phyloP scores from a whole-genome alignment of 192 early-diverging fungal genomes.

The Coemansia sp. region DNA sequence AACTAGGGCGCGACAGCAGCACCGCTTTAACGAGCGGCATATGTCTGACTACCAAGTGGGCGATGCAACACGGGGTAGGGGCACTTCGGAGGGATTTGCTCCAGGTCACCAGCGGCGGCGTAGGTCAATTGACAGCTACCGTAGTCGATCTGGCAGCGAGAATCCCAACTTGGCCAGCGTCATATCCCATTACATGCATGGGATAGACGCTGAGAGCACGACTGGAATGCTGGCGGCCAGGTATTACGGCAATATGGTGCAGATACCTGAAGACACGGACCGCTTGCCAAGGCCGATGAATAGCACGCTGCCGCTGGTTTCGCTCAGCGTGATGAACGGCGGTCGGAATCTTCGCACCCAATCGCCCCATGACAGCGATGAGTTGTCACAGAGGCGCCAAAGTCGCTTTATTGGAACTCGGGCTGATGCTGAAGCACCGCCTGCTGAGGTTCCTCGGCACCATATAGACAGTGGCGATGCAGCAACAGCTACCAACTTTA shows the following conservation, averaged over 20 bases:
- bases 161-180: slow-evolving; percentile 18
- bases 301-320: slow-evolving; percentile 51
- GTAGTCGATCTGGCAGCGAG: slow-evolving; percentile 10
- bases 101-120: background rate
- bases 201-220: slow-evolving; percentile 24
- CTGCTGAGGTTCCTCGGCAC: background rate
- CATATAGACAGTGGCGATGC: background rate
- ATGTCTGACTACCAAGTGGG: background rate
- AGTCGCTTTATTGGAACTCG: background rate
- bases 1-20: slow-evolving; percentile 3
- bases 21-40: background rate
- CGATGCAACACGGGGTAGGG: background rate
- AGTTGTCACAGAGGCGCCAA: background rate
- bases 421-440: background rate
- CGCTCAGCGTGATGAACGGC: slow-evolving; percentile 40
- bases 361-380: slow-evolving; percentile 30
- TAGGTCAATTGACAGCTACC: slow-evolving; percentile 4
- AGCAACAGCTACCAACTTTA: background rate
- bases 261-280: slow-evolving; percentile 19
- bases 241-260: slow-evolving; percentile 50
- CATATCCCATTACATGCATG: slow-evolving; percentile 45
- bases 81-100: slow-evolving; percentile 2
- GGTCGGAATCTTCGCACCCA: slow-evolving; percentile 6
- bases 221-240: slow-evolving; percentile 30
- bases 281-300: slow-evolving; percentile 46